Percentiles rank a stretch among this genome's conserved stretches.
phyloP scores from a whole-genome alignment of 495 filamentous ascomycete species.

The Neurospora terricola region DNA sequence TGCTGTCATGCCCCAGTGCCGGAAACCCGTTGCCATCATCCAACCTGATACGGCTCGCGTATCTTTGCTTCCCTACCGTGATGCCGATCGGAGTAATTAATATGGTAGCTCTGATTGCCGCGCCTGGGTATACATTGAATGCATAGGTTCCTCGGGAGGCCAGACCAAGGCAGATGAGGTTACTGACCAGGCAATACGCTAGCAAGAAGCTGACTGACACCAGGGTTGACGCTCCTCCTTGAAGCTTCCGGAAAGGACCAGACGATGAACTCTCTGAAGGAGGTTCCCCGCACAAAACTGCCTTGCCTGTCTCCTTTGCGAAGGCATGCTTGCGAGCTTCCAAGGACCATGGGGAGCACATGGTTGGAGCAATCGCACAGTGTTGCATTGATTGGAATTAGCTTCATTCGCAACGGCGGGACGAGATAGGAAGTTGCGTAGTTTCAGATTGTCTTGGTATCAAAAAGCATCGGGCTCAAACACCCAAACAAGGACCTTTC shows the following conservation, averaged over 20 bases:
- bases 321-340: not conserved
- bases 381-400: not conserved
- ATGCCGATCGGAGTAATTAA: not conserved
- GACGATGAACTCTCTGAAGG: not conserved
- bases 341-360: not conserved
- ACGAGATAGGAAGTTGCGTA: not conserved
- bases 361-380: not conserved
- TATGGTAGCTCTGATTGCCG: not conserved
- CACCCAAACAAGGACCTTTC: not conserved
- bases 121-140: not conserved
- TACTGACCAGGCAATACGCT: not conserved
- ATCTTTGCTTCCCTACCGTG: not conserved
- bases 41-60: not conserved
- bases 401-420: not conserved
- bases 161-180: not conserved
- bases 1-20: not conserved
- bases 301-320: not conserved
- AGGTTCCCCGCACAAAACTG: not conserved
- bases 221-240: not conserved
- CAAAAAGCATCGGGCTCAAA: not conserved
- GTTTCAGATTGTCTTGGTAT: not conserved
- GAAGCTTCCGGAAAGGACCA: not conserved
- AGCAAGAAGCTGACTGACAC: not conserved
- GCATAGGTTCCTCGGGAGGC: not conserved
- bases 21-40: not conserved